Base-by-base conservation (phyloP, 2,329 filamentous ascomycete genomes). In the Penicillium sp. region DNA sequence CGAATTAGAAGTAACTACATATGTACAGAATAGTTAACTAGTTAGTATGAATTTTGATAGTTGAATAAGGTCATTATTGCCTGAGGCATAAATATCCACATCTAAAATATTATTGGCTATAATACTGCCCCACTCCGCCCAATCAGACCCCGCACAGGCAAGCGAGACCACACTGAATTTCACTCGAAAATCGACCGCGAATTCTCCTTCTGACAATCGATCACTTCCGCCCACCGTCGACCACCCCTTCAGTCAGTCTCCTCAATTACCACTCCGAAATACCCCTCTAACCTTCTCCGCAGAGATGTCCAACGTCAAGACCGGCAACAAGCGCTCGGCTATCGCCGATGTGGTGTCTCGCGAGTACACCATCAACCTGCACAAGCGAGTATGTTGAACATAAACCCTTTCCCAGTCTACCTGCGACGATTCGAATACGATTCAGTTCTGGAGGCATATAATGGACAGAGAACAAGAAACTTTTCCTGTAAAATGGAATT, bases 311-410 rank as follows among this genome's bases (percentile, higher is more conserved):
- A 85, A 81, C 76, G 70, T 75, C 75, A 79, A 89, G 87, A 82
- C 81, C 74, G 82, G 81, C 79, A 89, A 88, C 84, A 89, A 89
- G 83, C 91, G 93, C 79, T 96, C 91, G 82, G 95, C 95, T 84
- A 96, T 99, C 82, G 89, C 91, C 82, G 93, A 99, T 83, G 95
- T 99, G 79, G 93, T 99, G 81, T 89, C 94, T 76, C 91, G 94
- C 87, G 95, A 99, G 86, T 99, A 99, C 89, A 99, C 94, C 82
- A 97, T 99, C 85, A 93, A 99, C 88, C 85, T 99, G 75, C 94
- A 99, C 91, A 97, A 96, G 90, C 90, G 93, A 83, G 91, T 95
- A 93, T 80, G 89, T 89, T 80, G 73, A 75, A 69, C 62, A 41
- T 46, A 45, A 50, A 40, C 53, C 54, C 50, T 55, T 57, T 57